Conservation (phyloP, 2,329 filamentous ascomycete genomes). For the Fusarium pseudoanthophilum region DNA sequence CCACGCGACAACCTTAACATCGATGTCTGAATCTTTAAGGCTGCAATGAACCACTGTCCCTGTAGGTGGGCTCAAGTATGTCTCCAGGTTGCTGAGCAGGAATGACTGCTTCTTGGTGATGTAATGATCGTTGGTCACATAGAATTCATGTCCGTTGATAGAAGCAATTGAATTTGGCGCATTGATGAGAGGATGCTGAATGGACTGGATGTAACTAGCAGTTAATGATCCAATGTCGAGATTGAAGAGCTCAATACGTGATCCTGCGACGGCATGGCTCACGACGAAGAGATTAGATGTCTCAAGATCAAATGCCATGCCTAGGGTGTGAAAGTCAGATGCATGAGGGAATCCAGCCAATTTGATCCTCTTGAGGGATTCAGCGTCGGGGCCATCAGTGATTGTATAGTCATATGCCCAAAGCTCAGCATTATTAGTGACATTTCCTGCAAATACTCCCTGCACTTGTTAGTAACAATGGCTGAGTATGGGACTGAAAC, state of each 20-base stretch:
- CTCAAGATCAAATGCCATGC: slow-evolving; percentile 51
- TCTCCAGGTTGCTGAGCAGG: slow-evolving; percentile 49
- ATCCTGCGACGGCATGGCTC: slow-evolving; percentile 51
- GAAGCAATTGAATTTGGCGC: slow-evolving; percentile 54
- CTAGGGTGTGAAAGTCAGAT: slow-evolving; percentile 54
- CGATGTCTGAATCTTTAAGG: slow-evolving; percentile 15
- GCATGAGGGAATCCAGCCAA: slow-evolving; percentile 36
- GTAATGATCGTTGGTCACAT: slow-evolving; percentile 55
- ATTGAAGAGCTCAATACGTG: slow-evolving; percentile 54
- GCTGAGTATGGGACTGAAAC: background rate
- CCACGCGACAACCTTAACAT: slow-evolving; percentile 46
- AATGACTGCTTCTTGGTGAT: slow-evolving; percentile 44
- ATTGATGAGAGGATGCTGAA: slow-evolving; percentile 53
- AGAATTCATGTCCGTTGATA: slow-evolving; percentile 50
- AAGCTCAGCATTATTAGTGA: slow-evolving; percentile 43
- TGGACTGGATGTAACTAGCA: slow-evolving; percentile 50
- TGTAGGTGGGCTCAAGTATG: slow-evolving; percentile 46
- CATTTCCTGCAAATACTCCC: slow-evolving; percentile 41
- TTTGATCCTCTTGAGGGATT: slow-evolving; percentile 39
- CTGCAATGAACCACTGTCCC: slow-evolving; percentile 50
- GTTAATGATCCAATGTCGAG: slow-evolving; percentile 48
- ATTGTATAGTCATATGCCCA: slow-evolving; percentile 53
- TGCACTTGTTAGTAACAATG: slow-evolving; percentile 7
- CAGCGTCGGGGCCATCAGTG: slow-evolving; percentile 9
- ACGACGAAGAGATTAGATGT: slow-evolving; percentile 51